Evolutionary conservation across 257 asterid species (phyloP).

Genomic region (Echites panduratus): DNA sequence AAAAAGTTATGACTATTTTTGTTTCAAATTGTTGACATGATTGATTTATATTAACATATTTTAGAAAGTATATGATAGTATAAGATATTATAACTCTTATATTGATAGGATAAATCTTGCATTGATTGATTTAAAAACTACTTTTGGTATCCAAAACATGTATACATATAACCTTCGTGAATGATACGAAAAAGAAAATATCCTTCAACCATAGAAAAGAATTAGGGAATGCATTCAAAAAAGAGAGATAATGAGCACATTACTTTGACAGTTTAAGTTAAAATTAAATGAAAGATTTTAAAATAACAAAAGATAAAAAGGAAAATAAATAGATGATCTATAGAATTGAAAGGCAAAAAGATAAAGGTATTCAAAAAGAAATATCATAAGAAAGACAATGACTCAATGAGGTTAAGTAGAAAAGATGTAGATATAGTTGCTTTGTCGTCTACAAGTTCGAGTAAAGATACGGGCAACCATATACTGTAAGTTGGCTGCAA

Average conservation of each 20-base stretch:
- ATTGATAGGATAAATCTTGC: too few species aligned
- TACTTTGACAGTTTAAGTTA: not conserved
- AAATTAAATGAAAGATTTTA: not conserved
- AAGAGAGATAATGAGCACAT: too few species aligned
- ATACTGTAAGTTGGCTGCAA: not conserved
- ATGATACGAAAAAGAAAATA: too few species aligned
- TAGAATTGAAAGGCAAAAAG: not conserved
- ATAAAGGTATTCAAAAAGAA: not conserved
- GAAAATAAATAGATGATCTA: not conserved
- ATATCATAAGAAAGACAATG: not conserved
- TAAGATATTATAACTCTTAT: too few species aligned
- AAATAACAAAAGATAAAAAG: not conserved
- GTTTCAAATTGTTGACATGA: too few species aligned
- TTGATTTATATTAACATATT: too few species aligned
- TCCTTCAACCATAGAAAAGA: not conserved
- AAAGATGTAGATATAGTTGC: not conserved
- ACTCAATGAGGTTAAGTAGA: not conserved
- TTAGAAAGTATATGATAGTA: too few species aligned
- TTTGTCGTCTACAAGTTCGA: not conserved
- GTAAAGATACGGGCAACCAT: not conserved
- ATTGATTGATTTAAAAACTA: too few species aligned
- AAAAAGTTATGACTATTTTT: too few species aligned
- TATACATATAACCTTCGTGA: too few species aligned
- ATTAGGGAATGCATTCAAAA: too few species aligned
- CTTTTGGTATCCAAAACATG: too few species aligned